Conservation (phyloP, 2,329 filamentous ascomycete genomes). For the Magnaporthiopsis rhizophila region DNA sequence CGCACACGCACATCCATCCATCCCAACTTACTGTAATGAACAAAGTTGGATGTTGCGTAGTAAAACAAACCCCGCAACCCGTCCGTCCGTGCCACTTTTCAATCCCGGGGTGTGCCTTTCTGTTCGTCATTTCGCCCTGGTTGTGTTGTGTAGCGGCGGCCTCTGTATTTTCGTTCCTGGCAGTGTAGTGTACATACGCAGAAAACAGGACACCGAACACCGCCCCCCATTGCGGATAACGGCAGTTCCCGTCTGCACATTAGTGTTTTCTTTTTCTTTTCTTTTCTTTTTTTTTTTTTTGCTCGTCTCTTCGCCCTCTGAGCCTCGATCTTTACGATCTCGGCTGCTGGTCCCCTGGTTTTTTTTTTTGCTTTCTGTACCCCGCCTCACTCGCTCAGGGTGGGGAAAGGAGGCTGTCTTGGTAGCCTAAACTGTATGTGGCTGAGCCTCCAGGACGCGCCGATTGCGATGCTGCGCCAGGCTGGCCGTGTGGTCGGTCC, state of each 20-base stretch:
- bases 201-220: neutral
- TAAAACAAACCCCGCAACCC: no score
- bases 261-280: neutral
- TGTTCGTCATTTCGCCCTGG: neutral
- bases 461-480: neutral
- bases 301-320: neutral
- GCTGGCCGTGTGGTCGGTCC: neutral
- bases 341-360: no score
- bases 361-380: neutral
- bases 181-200: no score
- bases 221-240: neutral
- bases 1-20: no score
- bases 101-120: neutral
- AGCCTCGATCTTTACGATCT: neutral
- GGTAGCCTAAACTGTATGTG: neutral
- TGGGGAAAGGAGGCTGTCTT: neutral
- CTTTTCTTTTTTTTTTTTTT: neutral
- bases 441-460: neutral
- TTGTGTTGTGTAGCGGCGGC: neutral
- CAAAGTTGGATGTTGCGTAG: no score
- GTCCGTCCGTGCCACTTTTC: no score
- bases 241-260: neutral
- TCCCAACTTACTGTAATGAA: no score
- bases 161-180: no score
- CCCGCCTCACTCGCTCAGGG: neutral